A percentile compares a stretch with the other conserved stretches of the same genome.
Conservation (phyloP, 75 land plant genomes). For the Chamaecyparis obtusa region DNA sequence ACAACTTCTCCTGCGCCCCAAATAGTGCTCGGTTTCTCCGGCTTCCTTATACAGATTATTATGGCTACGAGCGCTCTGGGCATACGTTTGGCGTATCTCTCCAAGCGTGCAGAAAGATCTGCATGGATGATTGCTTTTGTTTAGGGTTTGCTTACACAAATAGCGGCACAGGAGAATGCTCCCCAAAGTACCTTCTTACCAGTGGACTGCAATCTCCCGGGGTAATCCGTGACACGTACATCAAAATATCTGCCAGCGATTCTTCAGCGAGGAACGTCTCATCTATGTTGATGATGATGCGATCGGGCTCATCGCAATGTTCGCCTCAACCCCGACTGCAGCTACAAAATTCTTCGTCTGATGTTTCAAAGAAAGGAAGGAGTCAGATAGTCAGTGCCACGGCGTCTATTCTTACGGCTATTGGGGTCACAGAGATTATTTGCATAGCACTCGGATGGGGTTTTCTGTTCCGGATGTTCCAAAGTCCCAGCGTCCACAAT, state of each 20-base stretch:
- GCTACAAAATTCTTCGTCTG: background rate
- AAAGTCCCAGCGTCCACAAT: background rate
- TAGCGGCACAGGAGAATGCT: conserved; percentile 29
- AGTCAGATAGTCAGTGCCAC: conserved; percentile 13
- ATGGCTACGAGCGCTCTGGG: conserved; percentile 25
- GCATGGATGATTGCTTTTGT: conserved; percentile 32
- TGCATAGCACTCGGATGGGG: conserved; percentile 14
- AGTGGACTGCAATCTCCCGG: conserved; percentile 31
- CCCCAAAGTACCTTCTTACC: conserved; percentile 24
- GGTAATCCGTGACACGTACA: conserved; percentile 17
- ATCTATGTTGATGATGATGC: conserved; percentile 1
- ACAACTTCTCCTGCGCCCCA: conserved; percentile 12
- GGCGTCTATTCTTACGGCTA: conserved; percentile 18
- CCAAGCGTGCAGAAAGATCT: conserved; percentile 22
- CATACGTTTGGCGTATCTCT: background rate
- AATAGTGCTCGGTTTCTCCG: conserved; percentile 18
- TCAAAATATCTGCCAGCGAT: conserved; percentile 18
- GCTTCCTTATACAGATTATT: conserved; percentile 38
- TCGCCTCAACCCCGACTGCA: background rate
- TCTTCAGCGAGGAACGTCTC: background rate
- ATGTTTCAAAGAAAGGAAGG: background rate
- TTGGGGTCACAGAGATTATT: conserved; percentile 11
- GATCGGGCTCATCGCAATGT: background rate
- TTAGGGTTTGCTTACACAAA: conserved; percentile 25
- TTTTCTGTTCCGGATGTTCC: conserved; percentile 9